A percentile compares a stretch with the other conserved stretches of the same genome.
These are phyloP conservation scores for Cetradonia linearis DNA, from an alignment of 495 filamentous ascomycete genomes.

Conservation along the genomic window DNA sequence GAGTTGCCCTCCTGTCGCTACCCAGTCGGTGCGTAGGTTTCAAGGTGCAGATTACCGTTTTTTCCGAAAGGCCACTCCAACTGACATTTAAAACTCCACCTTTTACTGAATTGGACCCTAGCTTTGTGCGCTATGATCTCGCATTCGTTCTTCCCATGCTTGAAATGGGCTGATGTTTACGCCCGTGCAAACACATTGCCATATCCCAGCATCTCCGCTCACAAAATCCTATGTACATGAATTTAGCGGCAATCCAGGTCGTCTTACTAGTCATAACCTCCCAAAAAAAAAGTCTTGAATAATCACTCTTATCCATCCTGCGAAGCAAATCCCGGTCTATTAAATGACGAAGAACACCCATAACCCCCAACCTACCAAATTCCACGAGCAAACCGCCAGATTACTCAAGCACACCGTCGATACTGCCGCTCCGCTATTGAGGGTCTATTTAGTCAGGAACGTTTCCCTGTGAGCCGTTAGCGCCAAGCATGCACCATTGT, in stretches of 20 bases:
- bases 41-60: neutral
- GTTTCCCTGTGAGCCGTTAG: neutral
- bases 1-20: neutral
- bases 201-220: neutral
- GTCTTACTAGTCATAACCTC: too few species aligned
- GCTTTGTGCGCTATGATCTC: too few species aligned
- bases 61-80: neutral
- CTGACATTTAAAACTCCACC: neutral
- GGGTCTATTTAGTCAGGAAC: neutral
- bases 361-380: slow-evolving; percentile 9
- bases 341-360: neutral
- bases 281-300: too few species aligned
- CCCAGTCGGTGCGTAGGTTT: neutral
- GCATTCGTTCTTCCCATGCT: too few species aligned
- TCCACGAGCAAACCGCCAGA: slow-evolving; percentile 14
- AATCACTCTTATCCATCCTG: too few species aligned
- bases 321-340: neutral
- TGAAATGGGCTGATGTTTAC: too few species aligned
- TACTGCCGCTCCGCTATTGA: neutral
- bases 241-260: neutral
- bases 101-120: too few species aligned
- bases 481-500: slow-evolving; percentile 2
- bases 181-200: too few species aligned
- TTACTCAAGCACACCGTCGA: slow-evolving; percentile 10
- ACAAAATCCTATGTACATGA: neutral